Base-by-base conservation (phyloP, 1,139 yeast genomes). In the Hemisphaericaspora lyxosophila region DNA sequence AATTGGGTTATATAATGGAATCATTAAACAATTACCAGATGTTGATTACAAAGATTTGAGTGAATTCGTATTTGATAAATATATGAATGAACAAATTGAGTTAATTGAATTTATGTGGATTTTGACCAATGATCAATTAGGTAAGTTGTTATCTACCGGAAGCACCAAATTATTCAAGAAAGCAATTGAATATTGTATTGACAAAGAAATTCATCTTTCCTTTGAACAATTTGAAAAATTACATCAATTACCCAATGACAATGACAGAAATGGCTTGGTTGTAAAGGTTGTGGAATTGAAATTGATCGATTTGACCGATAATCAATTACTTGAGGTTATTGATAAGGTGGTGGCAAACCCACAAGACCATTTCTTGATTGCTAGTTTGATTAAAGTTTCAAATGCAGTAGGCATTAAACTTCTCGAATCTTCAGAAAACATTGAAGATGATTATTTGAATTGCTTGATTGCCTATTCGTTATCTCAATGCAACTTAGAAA, bases 401-500 rank as follows among this genome's bases (percentile, higher is more conserved):
- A 27, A 38, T 4, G 44, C 44, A 1, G 36, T 56, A 12, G 41
- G 51, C 6, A 35, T 35, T 8, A 50, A 45, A 35, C 50, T 62
- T 35, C 41, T 55, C 8, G 36, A 36, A 4, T 45, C 44, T 32
- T 31, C 48, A 3, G 42, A 41, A 7, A 39, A 41, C 2, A 33
- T 56, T 13, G 34, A 48, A 4, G 60, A 57, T 37, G 53, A 54
- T 9, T 26, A 45, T 4, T 49, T 60, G 31, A 44, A 50, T 24
- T 54, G 56, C 20, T 51, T 47, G 29, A 51, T 60, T 38, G 62
- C 54, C 1, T 54, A 48, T 29, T 51, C 62, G 1, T 45, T 58
- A 22, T 31, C 51, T 12, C 35, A 36, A 22, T 18, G 18, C 3
- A 26, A 43, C 2, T 16, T 36, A 3, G 25, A 34, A 11, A 32